These are phyloP conservation scores for Podaxis pistillaris DNA, from an alignment of 768 basidiomycete genomes.

Conservation along the genomic window DNA sequence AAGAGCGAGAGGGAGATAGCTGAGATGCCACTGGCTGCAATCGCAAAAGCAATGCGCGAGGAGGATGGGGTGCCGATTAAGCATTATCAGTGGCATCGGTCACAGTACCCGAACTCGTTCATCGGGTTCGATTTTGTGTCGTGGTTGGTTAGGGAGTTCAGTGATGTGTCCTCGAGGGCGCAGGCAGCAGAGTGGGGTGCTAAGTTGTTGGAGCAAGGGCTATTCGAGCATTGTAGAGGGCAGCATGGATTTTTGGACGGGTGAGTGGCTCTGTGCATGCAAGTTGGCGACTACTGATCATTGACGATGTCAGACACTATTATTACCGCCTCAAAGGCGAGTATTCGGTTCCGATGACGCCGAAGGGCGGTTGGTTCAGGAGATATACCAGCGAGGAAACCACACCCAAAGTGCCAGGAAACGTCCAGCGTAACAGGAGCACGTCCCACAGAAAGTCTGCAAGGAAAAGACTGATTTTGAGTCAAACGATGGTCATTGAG, in stretches of 20 bases:
- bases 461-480: constrained; percentile 70
- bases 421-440: constrained; percentile 32
- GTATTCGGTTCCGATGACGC: constrained; percentile 67
- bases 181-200: constrained; percentile 80
- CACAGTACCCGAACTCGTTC: constrained; percentile 77
- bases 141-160: constrained; percentile 91
- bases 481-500: constrained; percentile 90
- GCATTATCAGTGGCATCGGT: constrained; percentile 79
- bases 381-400: constrained; percentile 48
- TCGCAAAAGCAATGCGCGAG: constrained; percentile 85
- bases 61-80: constrained; percentile 84
- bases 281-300: not conserved
- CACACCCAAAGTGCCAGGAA: constrained; percentile 24
- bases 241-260: constrained; percentile 86
- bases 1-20: constrained; percentile 73
- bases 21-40: constrained; percentile 58
- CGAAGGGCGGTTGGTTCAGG: constrained; percentile 68
- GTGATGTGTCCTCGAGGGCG: constrained; percentile 79
- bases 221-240: constrained; percentile 82
- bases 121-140: constrained; percentile 87
- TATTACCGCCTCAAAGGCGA: constrained; percentile 84
- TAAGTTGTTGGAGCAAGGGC: constrained; percentile 73
- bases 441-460: constrained; percentile 24
- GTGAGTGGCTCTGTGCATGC: constrained; percentile 38
- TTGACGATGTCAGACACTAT: constrained; percentile 60